Percentiles rank a stretch among this genome's conserved stretches.
Evolutionary conservation across 345 rosid genomes (phyloP).

Genomic region (Adansonia digitata): DNA sequence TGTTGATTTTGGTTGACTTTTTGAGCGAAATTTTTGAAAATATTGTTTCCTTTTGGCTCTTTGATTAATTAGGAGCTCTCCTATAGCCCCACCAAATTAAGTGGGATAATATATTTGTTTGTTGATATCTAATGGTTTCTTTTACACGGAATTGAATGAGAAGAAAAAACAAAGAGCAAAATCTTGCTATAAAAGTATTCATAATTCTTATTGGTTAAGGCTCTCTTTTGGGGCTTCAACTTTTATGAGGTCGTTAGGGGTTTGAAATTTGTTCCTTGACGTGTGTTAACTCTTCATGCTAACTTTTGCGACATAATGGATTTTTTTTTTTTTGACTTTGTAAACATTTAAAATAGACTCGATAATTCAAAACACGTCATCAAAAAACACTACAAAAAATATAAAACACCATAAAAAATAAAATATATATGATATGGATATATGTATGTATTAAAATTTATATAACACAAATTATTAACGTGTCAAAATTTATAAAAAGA

Average conservation of each 20-base stretch:
- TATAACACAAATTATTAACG: no score
- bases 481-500: no score
- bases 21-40: not conserved
- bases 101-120: not conserved
- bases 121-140: not conserved
- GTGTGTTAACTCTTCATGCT: not conserved
- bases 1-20: not conserved
- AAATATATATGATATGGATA: no score
- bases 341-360: no score
- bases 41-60: not conserved
- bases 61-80: not conserved
- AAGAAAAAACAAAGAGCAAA: not conserved
- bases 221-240: not conserved
- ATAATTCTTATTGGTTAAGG: slow-evolving; percentile 7
- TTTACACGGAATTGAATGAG: slow-evolving; percentile 4
- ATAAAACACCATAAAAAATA: no score
- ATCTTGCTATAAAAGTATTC: slow-evolving; percentile 1
- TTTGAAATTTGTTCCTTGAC: slow-evolving; percentile 5
- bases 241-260: not conserved
- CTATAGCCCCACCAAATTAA: not conserved
- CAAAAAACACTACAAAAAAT: no score
- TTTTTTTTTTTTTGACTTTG: no score
- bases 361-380: no score
- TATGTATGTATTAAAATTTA: no score
- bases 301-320: no score